phyloP scores from a whole-genome alignment of 176 grass and related monocot species.

The Leersia perrieri region DNA sequence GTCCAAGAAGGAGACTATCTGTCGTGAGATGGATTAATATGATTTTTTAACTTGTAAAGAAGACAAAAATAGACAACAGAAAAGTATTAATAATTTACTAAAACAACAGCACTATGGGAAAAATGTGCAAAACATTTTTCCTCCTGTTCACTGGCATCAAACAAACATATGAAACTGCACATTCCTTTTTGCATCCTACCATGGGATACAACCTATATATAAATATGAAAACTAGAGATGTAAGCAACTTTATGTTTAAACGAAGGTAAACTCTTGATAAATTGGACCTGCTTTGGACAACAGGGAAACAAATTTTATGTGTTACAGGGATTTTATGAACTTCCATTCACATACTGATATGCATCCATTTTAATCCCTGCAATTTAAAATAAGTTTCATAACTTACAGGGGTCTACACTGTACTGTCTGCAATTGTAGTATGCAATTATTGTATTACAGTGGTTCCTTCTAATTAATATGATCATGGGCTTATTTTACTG shows the following conservation, averaged over 20 bases:
- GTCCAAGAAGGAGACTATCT: not conserved
- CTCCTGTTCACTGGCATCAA: not conserved
- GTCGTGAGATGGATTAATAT: not conserved
- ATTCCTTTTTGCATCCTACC: conserved; percentile 12
- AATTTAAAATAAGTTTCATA: not conserved
- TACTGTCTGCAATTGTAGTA: not conserved
- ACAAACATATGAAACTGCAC: not conserved
- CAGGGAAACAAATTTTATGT: not conserved
- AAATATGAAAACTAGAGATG: not conserved
- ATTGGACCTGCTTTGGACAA: not conserved
- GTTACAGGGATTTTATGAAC: not conserved
- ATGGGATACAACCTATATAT: not conserved
- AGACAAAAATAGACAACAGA: not conserved
- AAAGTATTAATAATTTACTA: not conserved
- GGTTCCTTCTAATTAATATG: not conserved
- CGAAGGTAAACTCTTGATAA: not conserved
- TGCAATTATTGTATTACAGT: not conserved
- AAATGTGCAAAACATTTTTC: not conserved
- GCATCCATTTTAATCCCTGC: not conserved
- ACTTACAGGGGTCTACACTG: not conserved
- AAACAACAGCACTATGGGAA: not conserved
- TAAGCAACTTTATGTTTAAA: not conserved
- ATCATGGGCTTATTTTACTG: not conserved
- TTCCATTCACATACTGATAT: not conserved
- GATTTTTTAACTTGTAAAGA: conserved; percentile 15